These are phyloP conservation scores for Acmispon strigosus DNA, from an alignment of 306 rosid species.

Conservation along the genomic window DNA sequence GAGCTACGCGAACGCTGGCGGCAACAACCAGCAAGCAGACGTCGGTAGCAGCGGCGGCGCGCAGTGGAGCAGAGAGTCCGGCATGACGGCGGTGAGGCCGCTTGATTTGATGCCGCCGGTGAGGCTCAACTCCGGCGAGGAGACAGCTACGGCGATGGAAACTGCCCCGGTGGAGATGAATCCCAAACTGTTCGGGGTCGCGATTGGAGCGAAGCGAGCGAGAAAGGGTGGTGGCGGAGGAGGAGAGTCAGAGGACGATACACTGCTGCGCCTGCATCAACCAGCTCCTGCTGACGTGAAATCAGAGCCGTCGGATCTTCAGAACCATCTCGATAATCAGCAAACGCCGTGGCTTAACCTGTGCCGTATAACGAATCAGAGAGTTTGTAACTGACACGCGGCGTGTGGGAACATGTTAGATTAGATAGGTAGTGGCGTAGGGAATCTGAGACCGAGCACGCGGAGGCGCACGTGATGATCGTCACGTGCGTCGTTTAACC, in stretches of 20 bases:
- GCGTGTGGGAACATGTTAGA: background rate
- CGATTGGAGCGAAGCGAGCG: conserved; percentile 53
- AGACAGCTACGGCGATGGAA: background rate
- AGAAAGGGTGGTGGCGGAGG: conserved; percentile 36
- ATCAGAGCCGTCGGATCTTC: conserved; percentile 53
- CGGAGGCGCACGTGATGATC: conserved; percentile 44
- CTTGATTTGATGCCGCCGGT: conserved; percentile 70
- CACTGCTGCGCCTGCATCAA: conserved; percentile 38
- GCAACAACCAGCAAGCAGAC: conserved; percentile 19
- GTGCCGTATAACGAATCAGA: conserved; percentile 38
- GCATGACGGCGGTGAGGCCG: conserved; percentile 30
- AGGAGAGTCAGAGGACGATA: conserved; percentile 32
- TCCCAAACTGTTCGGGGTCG: conserved; percentile 65
- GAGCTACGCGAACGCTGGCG: conserved; percentile 26
- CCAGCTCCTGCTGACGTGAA: conserved; percentile 30
- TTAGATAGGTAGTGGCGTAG: conserved; percentile 13
- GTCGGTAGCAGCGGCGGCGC: conserved; percentile 15
- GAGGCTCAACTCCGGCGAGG: conserved; percentile 19
- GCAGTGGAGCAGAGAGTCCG: conserved; percentile 30
- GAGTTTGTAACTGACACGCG: conserved; percentile 48
- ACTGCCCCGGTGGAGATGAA: conserved; percentile 19
- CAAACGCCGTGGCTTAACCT: conserved; percentile 52
- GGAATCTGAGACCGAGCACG: conserved; percentile 29
- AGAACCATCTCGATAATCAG: conserved; percentile 21
- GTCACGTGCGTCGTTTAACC: conserved; percentile 49